These are phyloP conservation scores for Beauveria asiatica DNA, from an alignment of 2,329 filamentous ascomycete species.

Conservation along the genomic window DNA sequence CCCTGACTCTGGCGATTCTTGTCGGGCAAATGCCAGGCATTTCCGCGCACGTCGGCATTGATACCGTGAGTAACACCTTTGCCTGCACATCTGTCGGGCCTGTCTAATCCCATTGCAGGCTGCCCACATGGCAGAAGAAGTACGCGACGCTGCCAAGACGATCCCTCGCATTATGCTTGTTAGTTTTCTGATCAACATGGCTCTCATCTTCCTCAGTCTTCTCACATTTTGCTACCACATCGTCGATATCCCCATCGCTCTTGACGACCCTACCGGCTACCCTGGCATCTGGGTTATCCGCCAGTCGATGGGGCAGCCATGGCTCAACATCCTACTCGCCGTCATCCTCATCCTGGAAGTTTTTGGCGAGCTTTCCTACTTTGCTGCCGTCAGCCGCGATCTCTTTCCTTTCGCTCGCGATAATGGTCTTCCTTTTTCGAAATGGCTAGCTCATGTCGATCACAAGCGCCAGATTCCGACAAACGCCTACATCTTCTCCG, in stretches of 20 bases:
- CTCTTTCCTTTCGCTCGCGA: conserved; percentile 11
- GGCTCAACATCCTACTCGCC: conserved; percentile 3
- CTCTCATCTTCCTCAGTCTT: neutral
- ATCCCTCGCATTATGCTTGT: conserved; percentile 12
- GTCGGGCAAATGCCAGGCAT: conserved; percentile 14
- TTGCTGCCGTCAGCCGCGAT: conserved; percentile 8
- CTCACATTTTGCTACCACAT: conserved; percentile 12
- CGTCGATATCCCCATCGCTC: conserved; percentile 1
- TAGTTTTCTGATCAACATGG: neutral
- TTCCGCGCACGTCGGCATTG: conserved; percentile 11
- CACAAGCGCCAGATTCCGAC: conserved; percentile 7
- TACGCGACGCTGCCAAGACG: conserved; percentile 12
- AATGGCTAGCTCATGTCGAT: conserved; percentile 10
- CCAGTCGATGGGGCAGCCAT: conserved; percentile 5
- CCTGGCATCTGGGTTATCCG: conserved; percentile 11
- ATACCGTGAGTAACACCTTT: conserved; percentile 5
- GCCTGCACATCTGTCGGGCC: neutral
- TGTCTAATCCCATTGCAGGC: neutral
- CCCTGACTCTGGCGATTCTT: conserved; percentile 9
- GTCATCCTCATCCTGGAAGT: conserved; percentile 1
- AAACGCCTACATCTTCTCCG: conserved; percentile 13
- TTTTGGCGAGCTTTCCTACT: conserved; percentile 5
- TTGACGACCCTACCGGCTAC: conserved; percentile 5
- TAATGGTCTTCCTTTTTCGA: conserved; percentile 6
- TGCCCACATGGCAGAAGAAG: conserved; percentile 14